Evolutionary conservation across 768 basidiomycete species (phyloP).

Genomic region (Auriscalpium orientale): DNA sequence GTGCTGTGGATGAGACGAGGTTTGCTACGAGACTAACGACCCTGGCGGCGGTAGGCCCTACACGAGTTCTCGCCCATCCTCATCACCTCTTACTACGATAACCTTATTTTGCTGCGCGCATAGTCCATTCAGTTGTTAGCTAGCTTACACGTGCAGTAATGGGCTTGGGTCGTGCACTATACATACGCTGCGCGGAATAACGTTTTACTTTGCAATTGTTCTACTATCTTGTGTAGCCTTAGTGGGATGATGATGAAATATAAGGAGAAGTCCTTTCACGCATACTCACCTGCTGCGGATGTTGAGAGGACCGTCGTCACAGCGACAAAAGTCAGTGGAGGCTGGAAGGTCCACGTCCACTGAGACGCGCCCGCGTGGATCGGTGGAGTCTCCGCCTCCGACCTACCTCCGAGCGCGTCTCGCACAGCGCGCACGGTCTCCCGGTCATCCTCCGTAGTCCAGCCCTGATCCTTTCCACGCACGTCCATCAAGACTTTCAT

Average conservation of each 20-base stretch:
- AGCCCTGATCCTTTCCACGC: no score
- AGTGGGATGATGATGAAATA: background rate
- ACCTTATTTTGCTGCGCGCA: conserved; percentile 6
- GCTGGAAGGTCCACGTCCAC: no score
- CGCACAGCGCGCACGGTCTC: no score
- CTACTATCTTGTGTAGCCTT: background rate
- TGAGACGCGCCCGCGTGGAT: no score
- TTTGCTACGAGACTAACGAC: conserved; percentile 33
- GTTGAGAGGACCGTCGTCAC: no score
- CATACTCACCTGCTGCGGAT: no score
- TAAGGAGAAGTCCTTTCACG: background rate
- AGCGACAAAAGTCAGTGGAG: no score
- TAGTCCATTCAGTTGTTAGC: background rate
- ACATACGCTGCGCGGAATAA: background rate
- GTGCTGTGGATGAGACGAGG: conserved; percentile 14
- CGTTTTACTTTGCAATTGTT: background rate
- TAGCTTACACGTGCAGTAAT: background rate
- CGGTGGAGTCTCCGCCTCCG: no score
- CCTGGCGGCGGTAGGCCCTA: conserved; percentile 34
- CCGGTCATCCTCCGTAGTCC: no score
- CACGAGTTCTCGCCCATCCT: conserved; percentile 17
- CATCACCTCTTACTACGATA: conserved; percentile 11
- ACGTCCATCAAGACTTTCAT: no score
- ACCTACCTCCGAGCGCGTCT: no score
- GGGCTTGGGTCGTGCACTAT: background rate